Base-by-base conservation (phyloP, 192 early-diverging fungal species). In the Phycomyces nitens region DNA sequence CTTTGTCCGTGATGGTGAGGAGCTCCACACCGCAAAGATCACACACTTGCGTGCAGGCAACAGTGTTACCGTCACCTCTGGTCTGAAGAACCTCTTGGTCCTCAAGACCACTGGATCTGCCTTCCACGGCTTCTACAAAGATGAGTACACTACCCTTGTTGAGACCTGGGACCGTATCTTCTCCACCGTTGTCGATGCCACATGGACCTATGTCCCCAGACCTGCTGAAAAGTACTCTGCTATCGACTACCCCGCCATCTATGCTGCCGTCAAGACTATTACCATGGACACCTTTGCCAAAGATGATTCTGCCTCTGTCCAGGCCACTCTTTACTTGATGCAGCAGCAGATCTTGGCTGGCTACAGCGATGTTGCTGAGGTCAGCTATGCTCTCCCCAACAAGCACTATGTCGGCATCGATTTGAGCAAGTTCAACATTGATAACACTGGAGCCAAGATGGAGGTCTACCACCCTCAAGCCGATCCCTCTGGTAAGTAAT, bases 51-150 rank as follows among this genome's bases (percentile, higher is more conserved):
- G 78, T 71, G 58, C 56, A 14, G 75, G 69, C n/a, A 55, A 75
- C 55, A 64, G 64, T 15, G 73, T 82, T 12, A 60, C 60, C 23
- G 70, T 89, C 61, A 80, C 75, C 60, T 91, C 89, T 38, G 89
- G 89, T 10, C 79, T 92, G 57, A 77, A 76, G 55, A 85, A 86
- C 23, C 69, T 92, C n/a, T 72, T 87, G 54, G 87, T 92, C 29
- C 82, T 92, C 56, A 92, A 92, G 80, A 89, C 91, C 44, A 92
- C 91, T 24, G 89, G 89, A 55, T 92, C 91, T 16, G 76, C 88
- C 57, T 92, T 92, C 72, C 77, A 80, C 43, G 81, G 84, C 41
- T 92, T 89, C 71, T 81, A 85, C 68, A 78, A 79, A 58, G 88
- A 90, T 61, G 80, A 90, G 65, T 85, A 85, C 74, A 84, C 89